These are phyloP conservation scores for Nyctanthes arbortristis DNA, from an alignment of 257 asterid species.

Conservation along the genomic window DNA sequence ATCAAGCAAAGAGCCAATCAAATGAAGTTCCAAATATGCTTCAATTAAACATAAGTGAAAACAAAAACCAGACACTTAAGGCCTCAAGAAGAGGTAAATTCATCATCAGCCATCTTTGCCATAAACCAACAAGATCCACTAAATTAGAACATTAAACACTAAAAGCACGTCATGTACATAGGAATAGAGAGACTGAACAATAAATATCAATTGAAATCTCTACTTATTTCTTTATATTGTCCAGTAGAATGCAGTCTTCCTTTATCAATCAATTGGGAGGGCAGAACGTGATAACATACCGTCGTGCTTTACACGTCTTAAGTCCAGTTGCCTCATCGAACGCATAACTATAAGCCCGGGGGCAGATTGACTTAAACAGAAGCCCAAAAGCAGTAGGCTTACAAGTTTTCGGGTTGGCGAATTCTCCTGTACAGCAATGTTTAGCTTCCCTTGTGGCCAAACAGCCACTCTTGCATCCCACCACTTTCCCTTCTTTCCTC, in stretches of 20 bases:
- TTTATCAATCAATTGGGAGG: slow-evolving; percentile 39
- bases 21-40: background rate
- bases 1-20: background rate
- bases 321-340: slow-evolving; percentile 56
- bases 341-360: slow-evolving; percentile 62
- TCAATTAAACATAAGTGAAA: background rate
- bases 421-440: slow-evolving; percentile 62
- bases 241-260: background rate
- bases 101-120: background rate
- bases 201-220: background rate
- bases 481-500: slow-evolving; percentile 41
- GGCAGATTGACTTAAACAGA: slow-evolving; percentile 66
- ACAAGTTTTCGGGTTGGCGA: slow-evolving; percentile 36
- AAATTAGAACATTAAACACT: background rate
- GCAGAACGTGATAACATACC: slow-evolving; percentile 64
- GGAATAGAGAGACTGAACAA: background rate
- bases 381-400: slow-evolving; percentile 45
- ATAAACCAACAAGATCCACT: background rate
- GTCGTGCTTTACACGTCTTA: slow-evolving; percentile 52
- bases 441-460: slow-evolving; percentile 44
- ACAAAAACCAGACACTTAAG: background rate
- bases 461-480: slow-evolving; percentile 75
- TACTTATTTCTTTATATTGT: background rate
- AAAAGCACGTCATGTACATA: background rate
- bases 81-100: background rate